Percentiles rank a stretch among this genome's conserved stretches.
phyloP scores from a whole-genome alignment of 2,329 filamentous ascomycete genomes.

The Aspergillus novoparasiticus region DNA sequence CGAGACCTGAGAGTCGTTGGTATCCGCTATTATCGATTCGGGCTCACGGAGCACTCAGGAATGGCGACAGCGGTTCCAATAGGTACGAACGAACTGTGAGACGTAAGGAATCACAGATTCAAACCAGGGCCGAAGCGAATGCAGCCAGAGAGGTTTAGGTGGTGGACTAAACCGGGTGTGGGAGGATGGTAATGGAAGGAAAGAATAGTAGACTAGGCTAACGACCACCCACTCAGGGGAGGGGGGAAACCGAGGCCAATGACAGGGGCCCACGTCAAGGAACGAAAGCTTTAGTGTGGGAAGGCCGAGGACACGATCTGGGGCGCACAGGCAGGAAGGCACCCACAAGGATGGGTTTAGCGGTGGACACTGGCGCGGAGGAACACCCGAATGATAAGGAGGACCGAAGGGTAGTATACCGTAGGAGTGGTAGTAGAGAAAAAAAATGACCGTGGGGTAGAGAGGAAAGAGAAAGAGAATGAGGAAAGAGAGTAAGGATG shows the following conservation, averaged over 20 bases:
- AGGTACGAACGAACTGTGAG: conserved; percentile 10
- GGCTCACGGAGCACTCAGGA: neutral
- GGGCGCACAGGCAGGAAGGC: conserved; percentile 10
- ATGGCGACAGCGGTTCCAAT: conserved; percentile 3
- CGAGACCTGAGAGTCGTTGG: conserved; percentile 5
- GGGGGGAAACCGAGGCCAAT: conserved; percentile 23
- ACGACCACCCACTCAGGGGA: conserved; percentile 19
- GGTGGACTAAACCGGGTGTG: neutral
- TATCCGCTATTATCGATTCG: conserved; percentile 4
- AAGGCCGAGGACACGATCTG: conserved; percentile 13
- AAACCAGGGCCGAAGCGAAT: neutral
- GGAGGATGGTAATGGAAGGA: neutral
- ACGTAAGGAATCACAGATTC: conserved; percentile 12
- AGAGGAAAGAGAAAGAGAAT: conserved; percentile 10
- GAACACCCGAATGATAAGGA: neutral
- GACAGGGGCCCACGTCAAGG: conserved; percentile 28
- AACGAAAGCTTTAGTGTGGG: conserved; percentile 16
- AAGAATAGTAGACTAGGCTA: neutral
- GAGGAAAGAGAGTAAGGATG: neutral
- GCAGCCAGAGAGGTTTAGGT: neutral
- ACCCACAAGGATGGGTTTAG: conserved; percentile 1
- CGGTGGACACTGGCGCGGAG: neutral
- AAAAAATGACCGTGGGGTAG: conserved; percentile 8
- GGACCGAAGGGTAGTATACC: too few species aligned
- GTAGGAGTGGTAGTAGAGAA: neutral